These are phyloP conservation scores for Fusarium transvaalense DNA, from an alignment of 2,329 filamentous ascomycete species.

Conservation along the genomic window DNA sequence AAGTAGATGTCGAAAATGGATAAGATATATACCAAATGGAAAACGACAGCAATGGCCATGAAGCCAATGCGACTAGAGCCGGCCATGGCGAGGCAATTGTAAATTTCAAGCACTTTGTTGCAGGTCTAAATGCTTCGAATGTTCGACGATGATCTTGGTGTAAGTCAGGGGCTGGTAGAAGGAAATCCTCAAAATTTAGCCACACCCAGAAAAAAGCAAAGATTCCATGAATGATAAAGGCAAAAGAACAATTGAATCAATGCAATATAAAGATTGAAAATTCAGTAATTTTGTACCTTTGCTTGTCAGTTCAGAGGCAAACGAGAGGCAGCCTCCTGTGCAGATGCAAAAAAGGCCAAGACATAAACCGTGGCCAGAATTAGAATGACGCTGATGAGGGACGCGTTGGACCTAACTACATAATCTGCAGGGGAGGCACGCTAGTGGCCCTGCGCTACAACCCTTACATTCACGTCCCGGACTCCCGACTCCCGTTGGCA, in stretches of 20 bases:
- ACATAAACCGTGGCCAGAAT: constrained; percentile 45
- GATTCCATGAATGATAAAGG: constrained; percentile 24
- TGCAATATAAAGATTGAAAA: not conserved
- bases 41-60: constrained; percentile 87
- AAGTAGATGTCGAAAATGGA: constrained; percentile 99
- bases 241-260: not conserved
- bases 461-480: constrained; percentile 4
- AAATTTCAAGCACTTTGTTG: not conserved
- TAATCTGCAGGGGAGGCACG: constrained; percentile 24
- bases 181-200: constrained; percentile 12
- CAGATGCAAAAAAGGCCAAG: constrained; percentile 20
- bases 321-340: constrained; percentile 14
- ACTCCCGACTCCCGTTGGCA: not conserved
- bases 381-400: constrained; percentile 34
- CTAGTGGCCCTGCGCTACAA: constrained; percentile 29
- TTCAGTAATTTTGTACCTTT: not conserved
- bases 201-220: constrained; percentile 4
- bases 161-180: constrained; percentile 41
- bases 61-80: constrained; percentile 79
- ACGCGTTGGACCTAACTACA: constrained; percentile 15
- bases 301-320: constrained; percentile 13
- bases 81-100: constrained; percentile 60
- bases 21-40: constrained; percentile 92
- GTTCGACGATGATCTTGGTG: constrained; percentile 23
- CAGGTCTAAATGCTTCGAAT: not conserved